Evolutionary conservation across 2,329 filamentous ascomycete genomes (phyloP).

Genomic region (Tolypocladium cylindrosporum): DNA sequence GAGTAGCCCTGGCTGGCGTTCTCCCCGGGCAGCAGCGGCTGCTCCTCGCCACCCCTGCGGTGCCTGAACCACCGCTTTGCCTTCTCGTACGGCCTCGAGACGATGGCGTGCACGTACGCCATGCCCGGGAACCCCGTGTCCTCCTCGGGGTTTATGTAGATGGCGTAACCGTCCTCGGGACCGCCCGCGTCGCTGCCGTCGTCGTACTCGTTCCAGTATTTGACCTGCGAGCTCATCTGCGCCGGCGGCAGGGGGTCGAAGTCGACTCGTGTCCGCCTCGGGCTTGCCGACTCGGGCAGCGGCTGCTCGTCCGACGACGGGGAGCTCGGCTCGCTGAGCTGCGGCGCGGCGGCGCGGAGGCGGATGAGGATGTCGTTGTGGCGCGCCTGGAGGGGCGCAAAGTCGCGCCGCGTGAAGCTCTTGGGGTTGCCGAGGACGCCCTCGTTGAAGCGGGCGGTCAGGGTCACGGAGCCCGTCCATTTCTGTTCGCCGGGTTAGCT

Average conservation of each 20-base stretch:
- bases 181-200: constrained; percentile 61
- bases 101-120: constrained; percentile 43
- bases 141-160: constrained; percentile 65
- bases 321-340: constrained; percentile 28
- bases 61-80: constrained; percentile 39
- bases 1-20: constrained; percentile 17
- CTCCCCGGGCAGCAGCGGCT: constrained; percentile 9
- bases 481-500: constrained; percentile 36
- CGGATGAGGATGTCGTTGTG: constrained; percentile 39
- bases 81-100: constrained; percentile 39
- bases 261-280: constrained; percentile 8
- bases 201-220: constrained; percentile 85
- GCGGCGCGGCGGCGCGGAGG: constrained; percentile 35
- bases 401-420: constrained; percentile 62
- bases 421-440: constrained; percentile 56
- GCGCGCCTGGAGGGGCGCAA: constrained; percentile 39
- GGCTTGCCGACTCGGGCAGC: constrained; percentile 1
- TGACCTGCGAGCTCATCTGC: constrained; percentile 18
- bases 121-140: constrained; percentile 52
- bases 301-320: constrained; percentile 18
- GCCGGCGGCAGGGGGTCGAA: constrained; percentile 22
- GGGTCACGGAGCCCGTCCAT: constrained; percentile 65
- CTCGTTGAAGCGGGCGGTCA: constrained; percentile 57
- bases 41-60: constrained; percentile 12
- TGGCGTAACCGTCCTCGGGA: constrained; percentile 53